These are phyloP conservation scores for Marchantia polymorpha DNA, from an alignment of 225 moss, liverwort and hornwort species.

Conservation along the genomic window DNA sequence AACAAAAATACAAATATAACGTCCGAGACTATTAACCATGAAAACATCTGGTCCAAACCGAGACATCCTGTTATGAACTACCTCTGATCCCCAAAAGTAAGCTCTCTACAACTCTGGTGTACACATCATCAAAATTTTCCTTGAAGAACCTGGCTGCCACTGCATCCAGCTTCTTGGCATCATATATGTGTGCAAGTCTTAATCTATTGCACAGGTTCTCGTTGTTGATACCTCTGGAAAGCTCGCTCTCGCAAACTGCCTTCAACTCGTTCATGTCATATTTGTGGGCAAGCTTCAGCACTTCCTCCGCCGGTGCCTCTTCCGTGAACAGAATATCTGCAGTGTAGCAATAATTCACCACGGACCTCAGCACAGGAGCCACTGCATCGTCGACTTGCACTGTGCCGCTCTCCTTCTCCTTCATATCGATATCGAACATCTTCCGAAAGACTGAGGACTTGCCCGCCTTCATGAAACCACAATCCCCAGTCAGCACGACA, in stretches of 20 bases:
- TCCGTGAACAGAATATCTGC: slow-evolving; percentile 32
- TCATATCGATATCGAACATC: slow-evolving; percentile 41
- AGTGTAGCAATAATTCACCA: slow-evolving; percentile 43
- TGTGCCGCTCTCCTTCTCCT: slow-evolving; percentile 29
- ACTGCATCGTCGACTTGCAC: slow-evolving; percentile 33
- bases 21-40: no score
- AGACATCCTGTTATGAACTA: neutral
- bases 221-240: slow-evolving; percentile 30
- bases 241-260: slow-evolving; percentile 32
- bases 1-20: no score
- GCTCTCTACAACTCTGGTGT: slow-evolving; percentile 14
- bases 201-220: slow-evolving; percentile 15
- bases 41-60: no score
- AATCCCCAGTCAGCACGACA: no score
- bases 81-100: neutral
- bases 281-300: slow-evolving; percentile 38
- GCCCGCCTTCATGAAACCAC: slow-evolving; percentile 26
- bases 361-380: slow-evolving; percentile 29
- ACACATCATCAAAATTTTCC: slow-evolving; percentile 22
- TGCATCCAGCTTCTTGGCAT: slow-evolving; percentile 2
- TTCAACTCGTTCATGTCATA: slow-evolving; percentile 35
- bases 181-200: slow-evolving; percentile 20
- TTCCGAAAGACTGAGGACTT: slow-evolving; percentile 39
- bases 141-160: slow-evolving; percentile 22
- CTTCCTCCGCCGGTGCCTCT: slow-evolving; percentile 31